Conservation (phyloP, 2,329 filamentous ascomycete species). For the Coniochaeta ligniaria region DNA sequence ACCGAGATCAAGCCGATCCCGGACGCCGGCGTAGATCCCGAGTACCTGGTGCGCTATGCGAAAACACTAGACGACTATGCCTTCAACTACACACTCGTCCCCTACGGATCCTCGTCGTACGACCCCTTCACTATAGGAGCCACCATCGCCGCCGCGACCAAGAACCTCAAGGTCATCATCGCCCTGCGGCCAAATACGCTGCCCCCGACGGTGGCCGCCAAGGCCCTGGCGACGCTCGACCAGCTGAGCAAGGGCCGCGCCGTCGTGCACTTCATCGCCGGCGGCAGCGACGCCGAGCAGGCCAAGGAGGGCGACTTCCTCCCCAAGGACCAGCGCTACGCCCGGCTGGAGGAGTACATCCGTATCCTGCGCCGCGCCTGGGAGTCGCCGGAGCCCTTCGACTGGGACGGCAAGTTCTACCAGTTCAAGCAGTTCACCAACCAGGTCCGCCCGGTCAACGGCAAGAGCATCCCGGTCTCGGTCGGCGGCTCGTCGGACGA, state of each 20-base stretch:
- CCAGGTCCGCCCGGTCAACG: slow-evolving; percentile 43
- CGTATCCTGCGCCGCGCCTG: slow-evolving; percentile 51
- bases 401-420: slow-evolving; percentile 55
- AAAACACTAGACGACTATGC: slow-evolving; percentile 50
- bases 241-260: slow-evolving; percentile 50
- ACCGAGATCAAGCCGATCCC: slow-evolving; percentile 48
- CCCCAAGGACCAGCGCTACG: slow-evolving; percentile 50
- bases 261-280: slow-evolving; percentile 57
- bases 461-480: slow-evolving; percentile 44
- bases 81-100: slow-evolving; percentile 56
- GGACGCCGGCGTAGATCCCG: slow-evolving; percentile 43
- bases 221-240: slow-evolving; percentile 53
- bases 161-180: slow-evolving; percentile 54
- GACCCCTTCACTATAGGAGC: slow-evolving; percentile 54
- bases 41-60: slow-evolving; percentile 49
- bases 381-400: slow-evolving; percentile 48
- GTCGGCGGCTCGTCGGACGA: slow-evolving; percentile 53
- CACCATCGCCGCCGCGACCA: slow-evolving; percentile 48
- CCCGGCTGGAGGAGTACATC: slow-evolving; percentile 54
- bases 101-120: slow-evolving; percentile 47
- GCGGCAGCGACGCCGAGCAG: slow-evolving; percentile 53
- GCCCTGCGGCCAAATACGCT: slow-evolving; percentile 55
- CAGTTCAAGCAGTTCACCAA: slow-evolving; percentile 52
- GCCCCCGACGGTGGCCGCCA: slow-evolving; percentile 56
- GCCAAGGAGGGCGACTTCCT: slow-evolving; percentile 54